Conservation (phyloP, 495 filamentous ascomycete genomes). For the Staphylotrichum longicolle region DNA sequence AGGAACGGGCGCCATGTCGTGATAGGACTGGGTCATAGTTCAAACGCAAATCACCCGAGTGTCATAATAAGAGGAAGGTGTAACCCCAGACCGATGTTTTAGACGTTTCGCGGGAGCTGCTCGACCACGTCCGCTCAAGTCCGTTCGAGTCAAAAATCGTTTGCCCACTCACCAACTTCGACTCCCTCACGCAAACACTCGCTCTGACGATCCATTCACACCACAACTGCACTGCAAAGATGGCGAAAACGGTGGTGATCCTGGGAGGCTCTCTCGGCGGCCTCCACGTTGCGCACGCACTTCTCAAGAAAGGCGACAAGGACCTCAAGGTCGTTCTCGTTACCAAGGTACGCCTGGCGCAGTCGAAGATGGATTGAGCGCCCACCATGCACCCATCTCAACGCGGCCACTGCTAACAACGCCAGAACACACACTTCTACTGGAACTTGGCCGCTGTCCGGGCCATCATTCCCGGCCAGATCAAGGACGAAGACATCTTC, state of each 20-base stretch:
- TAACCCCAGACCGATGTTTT: too few species aligned
- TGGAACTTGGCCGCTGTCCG: constrained; percentile 58
- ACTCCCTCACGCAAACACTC: too few species aligned
- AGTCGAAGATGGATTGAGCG: too few species aligned
- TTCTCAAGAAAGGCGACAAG: constrained; percentile 48
- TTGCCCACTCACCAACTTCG: too few species aligned
- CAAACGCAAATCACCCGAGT: too few species aligned
- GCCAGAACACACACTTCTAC: constrained; percentile 53
- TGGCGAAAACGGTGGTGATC: constrained; percentile 50
- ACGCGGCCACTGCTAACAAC: constrained; percentile 25
- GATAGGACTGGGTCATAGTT: too few species aligned
- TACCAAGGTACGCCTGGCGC: constrained; percentile 38
- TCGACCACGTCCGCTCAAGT: too few species aligned
- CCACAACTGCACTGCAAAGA: constrained; percentile 13
- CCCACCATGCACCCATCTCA: too few species aligned
- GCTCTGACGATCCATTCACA: neutral
- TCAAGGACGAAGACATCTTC: constrained; percentile 49
- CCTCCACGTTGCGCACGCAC: constrained; percentile 51
- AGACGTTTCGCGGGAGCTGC: too few species aligned
- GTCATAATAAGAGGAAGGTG: too few species aligned
- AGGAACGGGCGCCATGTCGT: too few species aligned
- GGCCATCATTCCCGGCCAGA: constrained; percentile 48
- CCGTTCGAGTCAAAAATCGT: too few species aligned
- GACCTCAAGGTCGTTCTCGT: constrained; percentile 49
- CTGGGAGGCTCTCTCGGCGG: constrained; percentile 55